These are phyloP conservation scores for Xylogone sp. DNA, from an alignment of 2,329 filamentous ascomycete species.

Conservation along the genomic window DNA sequence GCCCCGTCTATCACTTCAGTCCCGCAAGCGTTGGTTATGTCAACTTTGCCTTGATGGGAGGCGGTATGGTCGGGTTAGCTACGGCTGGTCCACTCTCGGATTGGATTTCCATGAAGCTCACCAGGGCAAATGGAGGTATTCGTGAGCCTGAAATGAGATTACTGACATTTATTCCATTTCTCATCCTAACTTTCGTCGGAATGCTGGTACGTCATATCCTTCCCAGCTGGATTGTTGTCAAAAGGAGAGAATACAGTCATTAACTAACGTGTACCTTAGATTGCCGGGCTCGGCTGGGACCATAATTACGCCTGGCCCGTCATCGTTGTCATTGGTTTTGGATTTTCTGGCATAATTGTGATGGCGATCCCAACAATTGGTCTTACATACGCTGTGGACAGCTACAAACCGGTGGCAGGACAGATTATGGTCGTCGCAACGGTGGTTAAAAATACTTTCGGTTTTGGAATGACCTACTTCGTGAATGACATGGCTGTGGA, in stretches of 20 bases:
- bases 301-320: conserved; percentile 46
- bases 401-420: conserved; percentile 61
- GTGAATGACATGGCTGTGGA: conserved; percentile 45
- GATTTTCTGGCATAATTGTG: conserved; percentile 28
- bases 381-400: conserved; percentile 57
- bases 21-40: conserved; percentile 45
- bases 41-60: conserved; percentile 45
- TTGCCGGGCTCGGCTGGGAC: conserved; percentile 48
- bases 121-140: conserved; percentile 24
- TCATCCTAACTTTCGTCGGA: conserved; percentile 44
- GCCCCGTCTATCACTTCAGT: conserved; percentile 25
- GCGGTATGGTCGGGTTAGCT: conserved; percentile 38
- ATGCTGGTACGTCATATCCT: conserved; percentile 50
- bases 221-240: conserved; percentile 47
- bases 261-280: too few species aligned
- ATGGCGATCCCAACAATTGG: conserved; percentile 54
- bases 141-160: conserved; percentile 36
- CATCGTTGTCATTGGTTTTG: conserved; percentile 47
- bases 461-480: conserved; percentile 52
- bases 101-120: conserved; percentile 22
- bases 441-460: conserved; percentile 54
- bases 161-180: conserved; percentile 28
- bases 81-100: conserved; percentile 48
- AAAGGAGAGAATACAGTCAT: too few species aligned
- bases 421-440: conserved; percentile 59